phyloP scores from a whole-genome alignment of 148 eudicot species.

The Vaccinium corymbosum region DNA sequence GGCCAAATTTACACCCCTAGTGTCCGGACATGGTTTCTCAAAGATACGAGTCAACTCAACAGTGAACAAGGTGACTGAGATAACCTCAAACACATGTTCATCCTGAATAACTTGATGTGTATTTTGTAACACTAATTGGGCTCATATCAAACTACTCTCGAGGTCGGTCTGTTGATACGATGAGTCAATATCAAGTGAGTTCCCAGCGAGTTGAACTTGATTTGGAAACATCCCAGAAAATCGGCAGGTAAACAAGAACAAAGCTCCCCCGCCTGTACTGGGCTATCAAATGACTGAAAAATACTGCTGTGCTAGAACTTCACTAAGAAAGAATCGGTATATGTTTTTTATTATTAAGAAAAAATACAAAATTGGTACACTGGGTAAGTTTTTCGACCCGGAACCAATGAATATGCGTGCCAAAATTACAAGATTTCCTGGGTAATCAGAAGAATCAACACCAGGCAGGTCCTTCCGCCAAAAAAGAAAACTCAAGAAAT shows the following conservation, averaged over 20 bases:
- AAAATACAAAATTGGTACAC: neutral
- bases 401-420: neutral
- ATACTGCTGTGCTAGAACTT: too few species aligned
- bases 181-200: neutral
- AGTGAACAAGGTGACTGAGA: neutral
- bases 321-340: neutral
- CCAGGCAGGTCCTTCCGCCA: neutral
- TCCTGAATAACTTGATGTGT: neutral
- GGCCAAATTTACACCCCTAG: too few species aligned
- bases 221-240: neutral
- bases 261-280: neutral
- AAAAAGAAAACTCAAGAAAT: neutral
- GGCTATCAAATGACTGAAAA: too few species aligned
- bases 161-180: too few species aligned
- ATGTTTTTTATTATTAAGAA: neutral
- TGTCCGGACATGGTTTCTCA: neutral
- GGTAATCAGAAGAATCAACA: slow-evolving; percentile 13
- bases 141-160: too few species aligned
- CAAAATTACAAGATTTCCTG: slow-evolving; percentile 15
- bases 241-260: neutral
- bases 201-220: neutral
- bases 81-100: neutral
- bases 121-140: neutral
- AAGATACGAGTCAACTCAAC: neutral
- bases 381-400: neutral